These are phyloP conservation scores for Uronychia setigera DNA, from an alignment of 73 alveolate genomes.

Conservation along the genomic window DNA sequence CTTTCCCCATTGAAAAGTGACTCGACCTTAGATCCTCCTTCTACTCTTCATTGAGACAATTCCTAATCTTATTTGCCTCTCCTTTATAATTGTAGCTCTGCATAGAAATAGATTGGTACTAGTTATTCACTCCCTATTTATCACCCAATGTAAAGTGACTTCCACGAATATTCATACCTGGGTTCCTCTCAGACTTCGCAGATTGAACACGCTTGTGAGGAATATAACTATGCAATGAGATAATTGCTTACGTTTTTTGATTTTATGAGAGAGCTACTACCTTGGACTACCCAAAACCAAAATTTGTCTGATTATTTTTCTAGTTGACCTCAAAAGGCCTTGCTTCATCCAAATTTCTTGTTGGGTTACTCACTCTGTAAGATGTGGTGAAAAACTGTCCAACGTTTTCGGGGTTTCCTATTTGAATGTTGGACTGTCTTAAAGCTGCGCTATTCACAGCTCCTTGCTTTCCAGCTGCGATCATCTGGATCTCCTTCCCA, in stretches of 20 bases:
- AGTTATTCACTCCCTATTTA: background rate
- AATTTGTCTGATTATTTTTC: background rate
- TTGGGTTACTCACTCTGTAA: background rate
- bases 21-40: background rate
- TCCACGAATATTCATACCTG: background rate
- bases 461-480: background rate
- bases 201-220: background rate
- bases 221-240: background rate
- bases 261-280: background rate
- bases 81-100: background rate
- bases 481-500: background rate
- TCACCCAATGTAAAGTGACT: background rate
- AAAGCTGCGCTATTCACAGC: background rate
- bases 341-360: background rate
- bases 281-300: background rate
- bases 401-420: background rate
- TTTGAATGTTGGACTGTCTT: background rate
- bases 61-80: background rate
- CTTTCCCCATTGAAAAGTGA: background rate
- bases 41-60: background rate
- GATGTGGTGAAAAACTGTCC: background rate
- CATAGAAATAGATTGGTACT: background rate
- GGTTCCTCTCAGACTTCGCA: background rate
- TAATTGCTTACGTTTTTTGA: background rate
- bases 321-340: background rate